These are phyloP conservation scores for barley (Hordeum vulgare) DNA, from an alignment of 176 grass and related monocot genomes.

Conservation along the genomic window MorexV3_pseudomolecules_assembly NC_058523.1:130448579-130449078, in stretches of 20 bases:
- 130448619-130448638: too few species aligned
- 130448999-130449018: slow-evolving; percentile 24
- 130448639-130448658: too few species aligned
- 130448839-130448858: background rate
- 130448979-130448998: slow-evolving; percentile 8
- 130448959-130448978: slow-evolving; percentile 28
- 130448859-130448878: background rate
- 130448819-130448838: background rate
- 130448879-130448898: background rate
- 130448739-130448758: background rate
- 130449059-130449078: slow-evolving; percentile 25
- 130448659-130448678: too few species aligned
- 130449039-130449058: slow-evolving; percentile 36
- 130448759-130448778: background rate
- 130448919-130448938: slow-evolving; percentile 20
- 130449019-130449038: slow-evolving; percentile 16
- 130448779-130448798: background rate
- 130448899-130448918: slow-evolving; percentile 34
- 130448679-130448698: too few species aligned
- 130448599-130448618: too few species aligned
- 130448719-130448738: background rate
- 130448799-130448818: background rate
- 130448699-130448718: too few species aligned
- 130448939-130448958: slow-evolving; percentile 20
- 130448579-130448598: too few species aligned